Conservation (phyloP, 1,284 basidiomycete species). For the Ceratobasidium papillatum region DNA sequence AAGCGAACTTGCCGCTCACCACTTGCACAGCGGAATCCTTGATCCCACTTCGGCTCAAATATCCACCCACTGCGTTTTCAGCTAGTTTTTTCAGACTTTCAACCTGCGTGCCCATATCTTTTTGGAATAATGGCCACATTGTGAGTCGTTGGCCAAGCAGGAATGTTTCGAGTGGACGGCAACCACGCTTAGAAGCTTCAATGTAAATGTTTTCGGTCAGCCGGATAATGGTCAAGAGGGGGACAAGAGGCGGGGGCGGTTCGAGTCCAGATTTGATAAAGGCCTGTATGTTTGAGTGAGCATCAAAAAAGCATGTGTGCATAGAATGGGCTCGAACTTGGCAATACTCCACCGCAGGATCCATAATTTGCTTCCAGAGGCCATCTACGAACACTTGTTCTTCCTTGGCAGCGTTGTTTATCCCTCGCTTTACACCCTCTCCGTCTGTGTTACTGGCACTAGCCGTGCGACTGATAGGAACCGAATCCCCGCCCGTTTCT, state of each 20-base stretch:
- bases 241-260: slow-evolving; percentile 72
- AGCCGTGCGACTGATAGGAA: slow-evolving; percentile 22
- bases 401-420: slow-evolving; percentile 58
- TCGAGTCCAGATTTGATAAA: slow-evolving; percentile 73
- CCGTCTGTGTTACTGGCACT: slow-evolving; percentile 7
- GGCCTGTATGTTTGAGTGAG: slow-evolving; percentile 57
- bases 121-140: slow-evolving; percentile 93
- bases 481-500: slow-evolving; percentile 38
- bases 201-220: slow-evolving; percentile 79
- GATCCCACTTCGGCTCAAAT: slow-evolving; percentile 71
- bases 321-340: slow-evolving; percentile 60
- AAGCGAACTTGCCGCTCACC: slow-evolving; percentile 56
- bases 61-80: slow-evolving; percentile 68
- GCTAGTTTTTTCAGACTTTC: slow-evolving; percentile 83
- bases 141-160: slow-evolving; percentile 80
- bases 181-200: slow-evolving; percentile 77
- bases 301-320: not conserved
- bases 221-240: slow-evolving; percentile 87
- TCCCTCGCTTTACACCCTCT: not conserved
- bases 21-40: slow-evolving; percentile 73
- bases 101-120: slow-evolving; percentile 82
- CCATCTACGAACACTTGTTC: slow-evolving; percentile 65
- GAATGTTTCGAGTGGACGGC: slow-evolving; percentile 79
- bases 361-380: slow-evolving; percentile 91
- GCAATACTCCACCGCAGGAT: slow-evolving; percentile 84